Evolutionary conservation across 179 eudicot genomes (phyloP).

Genomic region (Silene coronaria): DNA sequence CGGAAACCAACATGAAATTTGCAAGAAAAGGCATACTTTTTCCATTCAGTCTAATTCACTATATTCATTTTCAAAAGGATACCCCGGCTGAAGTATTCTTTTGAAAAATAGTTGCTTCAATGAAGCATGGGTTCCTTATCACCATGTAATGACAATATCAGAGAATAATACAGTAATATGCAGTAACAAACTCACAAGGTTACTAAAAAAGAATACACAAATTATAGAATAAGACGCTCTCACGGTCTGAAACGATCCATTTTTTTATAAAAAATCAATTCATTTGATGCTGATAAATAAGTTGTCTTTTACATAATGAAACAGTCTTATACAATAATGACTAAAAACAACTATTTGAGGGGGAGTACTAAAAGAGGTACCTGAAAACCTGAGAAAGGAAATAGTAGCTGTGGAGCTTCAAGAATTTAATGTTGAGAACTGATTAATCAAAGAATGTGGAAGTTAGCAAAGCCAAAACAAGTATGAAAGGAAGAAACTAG

Average conservation of each 20-base stretch:
- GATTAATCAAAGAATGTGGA: slow-evolving; percentile 27
- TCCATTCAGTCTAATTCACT: background rate
- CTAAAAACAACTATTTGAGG: too few relatives aligned
- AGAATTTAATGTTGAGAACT: slow-evolving; percentile 17
- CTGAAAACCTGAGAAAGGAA: slow-evolving; percentile 28
- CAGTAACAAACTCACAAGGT: background rate
- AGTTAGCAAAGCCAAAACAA: slow-evolving; percentile 18
- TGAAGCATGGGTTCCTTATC: background rate
- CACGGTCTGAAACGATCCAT: too few relatives aligned
- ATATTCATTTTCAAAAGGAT: background rate
- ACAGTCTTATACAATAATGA: too few relatives aligned
- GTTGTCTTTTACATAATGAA: too few relatives aligned
- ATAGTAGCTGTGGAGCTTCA: too few relatives aligned
- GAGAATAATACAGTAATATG: slow-evolving; percentile 1
- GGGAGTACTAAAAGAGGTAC: slow-evolving; percentile 20
- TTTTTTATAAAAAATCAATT: too few relatives aligned
- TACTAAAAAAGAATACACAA: slow-evolving; percentile 15
- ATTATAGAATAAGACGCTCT: too few relatives aligned
- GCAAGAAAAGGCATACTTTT: background rate
- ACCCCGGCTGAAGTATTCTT: background rate
- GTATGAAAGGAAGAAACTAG: slow-evolving; percentile 22
- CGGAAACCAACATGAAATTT: background rate
- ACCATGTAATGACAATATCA: background rate
- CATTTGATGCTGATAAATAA: too few relatives aligned
- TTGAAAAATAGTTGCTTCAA: background rate